phyloP scores from a whole-genome alignment of 108 stramenopile genomes.

The Fragilariopsis cylindrus region DNA sequence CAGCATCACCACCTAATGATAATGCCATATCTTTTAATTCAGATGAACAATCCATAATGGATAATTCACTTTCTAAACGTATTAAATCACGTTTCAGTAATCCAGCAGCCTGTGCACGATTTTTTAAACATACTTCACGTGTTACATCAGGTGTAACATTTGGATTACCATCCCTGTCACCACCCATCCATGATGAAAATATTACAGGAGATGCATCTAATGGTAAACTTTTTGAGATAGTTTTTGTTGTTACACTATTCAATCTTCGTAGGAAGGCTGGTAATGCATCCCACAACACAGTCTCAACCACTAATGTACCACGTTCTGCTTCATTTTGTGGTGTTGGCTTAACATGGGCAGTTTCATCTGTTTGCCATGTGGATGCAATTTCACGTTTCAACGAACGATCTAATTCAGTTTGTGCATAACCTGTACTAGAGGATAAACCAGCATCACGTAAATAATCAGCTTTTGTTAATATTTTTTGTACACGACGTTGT shows the following conservation, averaged over 20 bases:
- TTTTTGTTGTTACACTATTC: slow-evolving; percentile 70
- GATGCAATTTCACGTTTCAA: slow-evolving; percentile 74
- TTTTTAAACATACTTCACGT: slow-evolving; percentile 76
- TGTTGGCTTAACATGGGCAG: slow-evolving; percentile 90
- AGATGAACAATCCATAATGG: slow-evolving; percentile 43
- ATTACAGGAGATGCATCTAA: slow-evolving; percentile 80
- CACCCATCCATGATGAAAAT: slow-evolving; percentile 98
- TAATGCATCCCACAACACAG: slow-evolving; percentile 94
- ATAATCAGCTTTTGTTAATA: slow-evolving; percentile 71
- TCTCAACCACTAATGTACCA: slow-evolving; percentile 92
- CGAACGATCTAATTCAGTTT: slow-evolving; percentile 58
- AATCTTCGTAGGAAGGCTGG: slow-evolving; percentile 89
- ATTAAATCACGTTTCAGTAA: slow-evolving; percentile 75
- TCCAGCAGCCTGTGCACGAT: slow-evolving; percentile 84
- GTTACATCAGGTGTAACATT: slow-evolving; percentile 94
- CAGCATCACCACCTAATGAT: slow-evolving; percentile 21
- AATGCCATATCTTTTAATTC: slow-evolving; percentile 52
- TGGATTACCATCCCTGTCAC: slow-evolving; percentile 97
- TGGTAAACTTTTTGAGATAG: slow-evolving; percentile 73
- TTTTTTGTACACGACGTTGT: slow-evolving; percentile 61
- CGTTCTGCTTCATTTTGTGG: slow-evolving; percentile 90
- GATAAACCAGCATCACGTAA: slow-evolving; percentile 31
- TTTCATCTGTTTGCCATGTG: slow-evolving; percentile 89
- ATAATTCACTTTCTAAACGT: slow-evolving; percentile 55
- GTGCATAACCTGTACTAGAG: slow-evolving; percentile 33